Conservation (phyloP, 352 stramenopile species). For the Globisporangium takayamanum region DNA sequence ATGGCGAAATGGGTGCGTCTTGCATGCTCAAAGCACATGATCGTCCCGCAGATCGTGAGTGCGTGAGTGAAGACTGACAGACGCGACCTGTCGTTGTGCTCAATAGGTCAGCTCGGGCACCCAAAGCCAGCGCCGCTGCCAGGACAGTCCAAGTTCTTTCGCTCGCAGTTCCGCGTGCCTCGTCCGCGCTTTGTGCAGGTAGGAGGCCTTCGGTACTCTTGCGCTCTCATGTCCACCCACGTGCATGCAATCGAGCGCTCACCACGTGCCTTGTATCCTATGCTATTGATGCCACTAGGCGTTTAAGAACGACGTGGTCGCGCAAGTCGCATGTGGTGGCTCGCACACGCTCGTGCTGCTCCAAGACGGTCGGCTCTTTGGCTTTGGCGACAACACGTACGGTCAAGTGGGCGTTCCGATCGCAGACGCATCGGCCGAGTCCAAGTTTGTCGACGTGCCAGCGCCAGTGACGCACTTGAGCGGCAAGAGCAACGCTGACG, state of each 20-base stretch:
- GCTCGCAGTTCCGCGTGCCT: slow-evolving; percentile 64
- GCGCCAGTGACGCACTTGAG: slow-evolving; percentile 18
- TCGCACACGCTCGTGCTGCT: slow-evolving; percentile 69
- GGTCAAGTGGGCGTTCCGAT: slow-evolving; percentile 49
- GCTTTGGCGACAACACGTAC: slow-evolving; percentile 70
- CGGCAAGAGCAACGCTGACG: slow-evolving; percentile 9
- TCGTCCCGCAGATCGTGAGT: too few relatives aligned
- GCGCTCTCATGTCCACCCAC: too few relatives aligned
- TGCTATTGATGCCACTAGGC: slow-evolving; percentile 18
- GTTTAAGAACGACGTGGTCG: slow-evolving; percentile 46
- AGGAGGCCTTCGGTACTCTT: too few relatives aligned
- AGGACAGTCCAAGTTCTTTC: slow-evolving; percentile 75
- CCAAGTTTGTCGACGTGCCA: slow-evolving; percentile 31
- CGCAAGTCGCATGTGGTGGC: slow-evolving; percentile 54
- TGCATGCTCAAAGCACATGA: neutral
- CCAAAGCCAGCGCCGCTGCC: slow-evolving; percentile 38
- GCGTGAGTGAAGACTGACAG: neutral
- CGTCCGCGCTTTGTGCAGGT: slow-evolving; percentile 67
- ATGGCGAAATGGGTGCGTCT: slow-evolving; percentile 41
- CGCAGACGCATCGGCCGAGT: slow-evolving; percentile 17
- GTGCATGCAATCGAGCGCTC: too few relatives aligned
- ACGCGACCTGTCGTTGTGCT: neutral
- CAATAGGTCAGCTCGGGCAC: slow-evolving; percentile 56
- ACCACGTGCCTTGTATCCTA: too few relatives aligned
- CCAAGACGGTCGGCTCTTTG: slow-evolving; percentile 49